Conservation (phyloP, 805 yeast genomes). For the Kodamaea lidongshanica region DNA sequence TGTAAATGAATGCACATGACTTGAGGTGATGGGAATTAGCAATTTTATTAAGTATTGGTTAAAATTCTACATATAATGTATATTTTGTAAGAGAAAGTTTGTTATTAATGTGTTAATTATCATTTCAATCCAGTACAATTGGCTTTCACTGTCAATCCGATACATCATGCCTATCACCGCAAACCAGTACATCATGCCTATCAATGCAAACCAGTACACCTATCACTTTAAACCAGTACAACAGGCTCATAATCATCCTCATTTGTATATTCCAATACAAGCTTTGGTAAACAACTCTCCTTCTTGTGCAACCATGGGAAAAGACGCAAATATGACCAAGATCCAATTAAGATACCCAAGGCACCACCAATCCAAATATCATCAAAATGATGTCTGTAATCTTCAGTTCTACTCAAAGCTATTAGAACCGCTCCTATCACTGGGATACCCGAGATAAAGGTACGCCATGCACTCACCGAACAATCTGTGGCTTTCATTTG, state of each 20-base stretch:
- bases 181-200: no score
- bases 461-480: constrained; percentile 58
- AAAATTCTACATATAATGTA: no score
- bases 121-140: no score
- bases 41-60: no score
- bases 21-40: no score
- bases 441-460: constrained; percentile 49
- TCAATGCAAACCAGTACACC: not conserved
- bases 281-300: constrained; percentile 1
- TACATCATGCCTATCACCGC: no score
- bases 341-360: constrained; percentile 59
- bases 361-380: constrained; percentile 72
- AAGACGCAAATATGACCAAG: constrained; percentile 48
- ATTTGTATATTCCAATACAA: constrained; percentile 1
- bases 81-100: no score
- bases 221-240: not conserved
- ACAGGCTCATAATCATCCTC: not conserved
- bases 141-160: no score
- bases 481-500: constrained; percentile 47
- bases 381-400: constrained; percentile 87
- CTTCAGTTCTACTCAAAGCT: constrained; percentile 83
- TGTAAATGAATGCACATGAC: no score
- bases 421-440: constrained; percentile 63
- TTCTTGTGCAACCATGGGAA: constrained; percentile 37
- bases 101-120: no score